phyloP scores from a whole-genome alignment of 768 basidiomycete genomes.

The Inosperma sp. region DNA sequence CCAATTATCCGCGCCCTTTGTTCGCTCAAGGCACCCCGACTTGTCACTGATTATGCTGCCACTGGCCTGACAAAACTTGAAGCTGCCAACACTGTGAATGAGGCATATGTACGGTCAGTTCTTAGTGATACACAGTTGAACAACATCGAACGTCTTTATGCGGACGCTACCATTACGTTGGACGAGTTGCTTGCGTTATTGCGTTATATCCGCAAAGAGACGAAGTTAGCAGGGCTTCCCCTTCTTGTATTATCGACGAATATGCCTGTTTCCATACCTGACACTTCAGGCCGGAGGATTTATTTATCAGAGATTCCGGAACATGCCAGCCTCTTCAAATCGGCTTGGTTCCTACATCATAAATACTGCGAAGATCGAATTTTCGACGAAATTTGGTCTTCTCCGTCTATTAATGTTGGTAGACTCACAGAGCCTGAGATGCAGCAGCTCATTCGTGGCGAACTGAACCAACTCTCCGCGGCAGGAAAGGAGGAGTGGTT shows the following conservation, averaged over 20 bases:
- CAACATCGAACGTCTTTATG: neutral
- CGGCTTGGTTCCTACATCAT: slow-evolving; percentile 4
- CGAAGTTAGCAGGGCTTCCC: slow-evolving; percentile 10
- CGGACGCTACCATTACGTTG: neutral
- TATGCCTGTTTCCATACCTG: neutral
- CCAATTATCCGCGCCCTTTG: neutral
- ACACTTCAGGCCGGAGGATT: neutral
- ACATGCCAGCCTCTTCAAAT: slow-evolving; percentile 2
- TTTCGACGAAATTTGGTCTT: neutral
- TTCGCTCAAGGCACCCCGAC: neutral
- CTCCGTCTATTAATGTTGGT: slow-evolving; percentile 4
- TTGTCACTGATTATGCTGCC: neutral
- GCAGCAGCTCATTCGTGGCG: neutral
- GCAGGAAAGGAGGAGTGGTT: slow-evolving; percentile 2
- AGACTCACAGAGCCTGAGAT: neutral
- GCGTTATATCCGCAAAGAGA: slow-evolving; percentile 1
- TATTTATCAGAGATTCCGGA: neutral
- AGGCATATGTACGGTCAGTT: neutral
- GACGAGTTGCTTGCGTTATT: slow-evolving; percentile 4
- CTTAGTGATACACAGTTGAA: neutral
- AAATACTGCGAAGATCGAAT: neutral
- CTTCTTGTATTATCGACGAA: slow-evolving; percentile 4
- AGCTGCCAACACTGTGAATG: neutral
- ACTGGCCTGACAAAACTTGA: neutral
- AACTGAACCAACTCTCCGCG: neutral